Conservation (phyloP, 495 filamentous ascomycete species). For the Saxophila tyrrhenica region DNA sequence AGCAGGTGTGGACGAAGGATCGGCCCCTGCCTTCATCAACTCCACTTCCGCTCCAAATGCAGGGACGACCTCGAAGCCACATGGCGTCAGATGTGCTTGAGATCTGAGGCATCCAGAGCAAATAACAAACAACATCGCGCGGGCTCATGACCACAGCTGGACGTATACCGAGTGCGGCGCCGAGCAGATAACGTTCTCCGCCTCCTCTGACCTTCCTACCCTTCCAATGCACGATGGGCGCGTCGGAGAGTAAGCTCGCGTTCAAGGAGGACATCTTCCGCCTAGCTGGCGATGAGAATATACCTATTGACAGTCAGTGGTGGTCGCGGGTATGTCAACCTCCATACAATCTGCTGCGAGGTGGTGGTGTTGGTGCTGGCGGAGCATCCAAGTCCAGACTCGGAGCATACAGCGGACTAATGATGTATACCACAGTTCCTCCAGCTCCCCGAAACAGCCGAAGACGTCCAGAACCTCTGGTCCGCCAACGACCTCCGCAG, state of each 20-base stretch:
- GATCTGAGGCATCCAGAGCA: too few species aligned
- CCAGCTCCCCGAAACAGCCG: slow-evolving; percentile 90
- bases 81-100: too few species aligned
- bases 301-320: slow-evolving; percentile 79
- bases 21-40: too few species aligned
- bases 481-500: slow-evolving; percentile 78
- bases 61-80: too few species aligned
- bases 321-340: slow-evolving; percentile 73
- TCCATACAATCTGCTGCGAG: too few species aligned
- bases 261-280: slow-evolving; percentile 99
- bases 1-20: too few species aligned
- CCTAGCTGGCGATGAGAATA: slow-evolving; percentile 79
- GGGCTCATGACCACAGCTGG: not conserved
- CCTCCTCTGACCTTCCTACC: not conserved
- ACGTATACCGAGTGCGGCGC: not conserved
- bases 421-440: slow-evolving; percentile 58
- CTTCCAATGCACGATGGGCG: slow-evolving; percentile 55
- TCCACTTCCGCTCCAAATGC: too few species aligned
- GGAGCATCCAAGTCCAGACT: too few species aligned
- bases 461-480: slow-evolving; percentile 96
- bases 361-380: too few species aligned
- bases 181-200: not conserved
- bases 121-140: not conserved
- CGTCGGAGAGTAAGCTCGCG: slow-evolving; percentile 96
- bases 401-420: too few species aligned